These are phyloP conservation scores for Boletus sensibilis DNA, from an alignment of 768 basidiomycete species.

Conservation along the genomic window DNA sequence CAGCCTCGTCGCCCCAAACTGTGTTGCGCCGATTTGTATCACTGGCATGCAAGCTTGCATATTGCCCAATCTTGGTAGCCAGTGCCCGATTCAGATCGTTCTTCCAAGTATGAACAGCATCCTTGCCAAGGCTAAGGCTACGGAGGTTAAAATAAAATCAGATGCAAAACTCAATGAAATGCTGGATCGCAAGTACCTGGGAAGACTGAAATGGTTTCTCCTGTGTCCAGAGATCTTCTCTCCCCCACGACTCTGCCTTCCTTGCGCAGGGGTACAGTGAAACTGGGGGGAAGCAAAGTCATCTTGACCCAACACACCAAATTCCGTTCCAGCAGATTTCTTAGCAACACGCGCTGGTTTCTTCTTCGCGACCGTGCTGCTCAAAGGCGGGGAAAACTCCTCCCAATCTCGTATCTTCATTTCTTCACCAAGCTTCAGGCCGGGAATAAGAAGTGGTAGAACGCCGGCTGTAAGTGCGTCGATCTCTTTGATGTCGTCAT, in stretches of 20 bases:
- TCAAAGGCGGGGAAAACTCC: slow-evolving; percentile 38
- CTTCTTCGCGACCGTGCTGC: slow-evolving; percentile 38
- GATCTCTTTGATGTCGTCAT: slow-evolving; percentile 56
- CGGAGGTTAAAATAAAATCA: neutral
- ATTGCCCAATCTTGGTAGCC: slow-evolving; percentile 41
- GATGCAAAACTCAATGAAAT: too few species aligned
- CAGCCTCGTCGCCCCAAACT: slow-evolving; percentile 43
- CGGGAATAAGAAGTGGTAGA: slow-evolving; percentile 65
- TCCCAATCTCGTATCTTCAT: slow-evolving; percentile 52
- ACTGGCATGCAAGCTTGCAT: slow-evolving; percentile 40
- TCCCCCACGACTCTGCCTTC: slow-evolving; percentile 29
- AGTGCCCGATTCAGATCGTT: slow-evolving; percentile 53
- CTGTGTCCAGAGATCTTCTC: slow-evolving; percentile 55
- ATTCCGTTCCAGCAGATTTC: slow-evolving; percentile 18
- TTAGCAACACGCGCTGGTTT: slow-evolving; percentile 26
- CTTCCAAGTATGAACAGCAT: slow-evolving; percentile 55
- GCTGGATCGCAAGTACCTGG: slow-evolving; percentile 40
- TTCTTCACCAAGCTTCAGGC: slow-evolving; percentile 55
- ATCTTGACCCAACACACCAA: slow-evolving; percentile 30
- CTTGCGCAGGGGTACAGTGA: slow-evolving; percentile 61
- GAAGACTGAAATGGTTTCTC: slow-evolving; percentile 63
- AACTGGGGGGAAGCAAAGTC: slow-evolving; percentile 57
- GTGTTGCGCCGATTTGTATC: slow-evolving; percentile 48
- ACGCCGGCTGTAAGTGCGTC: slow-evolving; percentile 70
- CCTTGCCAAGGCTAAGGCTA: slow-evolving; percentile 64